These are phyloP conservation scores for Lipomyces sp. DNA, from an alignment of 805 yeast species.

Conservation along the genomic window DNA sequence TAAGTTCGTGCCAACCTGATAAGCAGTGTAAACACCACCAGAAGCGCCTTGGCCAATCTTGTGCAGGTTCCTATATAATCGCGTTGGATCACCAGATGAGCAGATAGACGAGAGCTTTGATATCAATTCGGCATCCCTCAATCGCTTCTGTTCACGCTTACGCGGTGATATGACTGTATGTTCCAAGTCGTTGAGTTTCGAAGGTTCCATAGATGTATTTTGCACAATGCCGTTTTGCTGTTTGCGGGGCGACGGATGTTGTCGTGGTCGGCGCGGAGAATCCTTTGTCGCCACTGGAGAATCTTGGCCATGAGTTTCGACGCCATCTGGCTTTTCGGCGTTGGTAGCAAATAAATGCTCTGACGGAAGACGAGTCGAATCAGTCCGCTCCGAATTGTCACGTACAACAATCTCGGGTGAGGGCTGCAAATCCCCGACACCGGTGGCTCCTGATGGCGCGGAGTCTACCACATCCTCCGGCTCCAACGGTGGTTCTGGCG, in stretches of 20 bases:
- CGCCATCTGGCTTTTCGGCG: neutral
- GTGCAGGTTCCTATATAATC: constrained; percentile 56
- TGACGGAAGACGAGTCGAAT: neutral
- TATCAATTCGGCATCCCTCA: constrained; percentile 77
- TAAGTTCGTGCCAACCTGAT: constrained; percentile 50
- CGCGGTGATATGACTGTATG: constrained; percentile 46
- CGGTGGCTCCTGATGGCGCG: too few species aligned
- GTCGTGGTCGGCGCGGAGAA: constrained; percentile 27
- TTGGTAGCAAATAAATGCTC: constrained; percentile 9
- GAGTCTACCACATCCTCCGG: neutral
- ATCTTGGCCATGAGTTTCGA: neutral
- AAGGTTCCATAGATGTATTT: constrained; percentile 5
- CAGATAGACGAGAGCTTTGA: constrained; percentile 82
- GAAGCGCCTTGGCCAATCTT: constrained; percentile 99
- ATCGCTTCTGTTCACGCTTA: constrained; percentile 78
- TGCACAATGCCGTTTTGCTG: constrained; percentile 21
- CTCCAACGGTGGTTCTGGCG: constrained; percentile 27
- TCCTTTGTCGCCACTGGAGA: neutral
- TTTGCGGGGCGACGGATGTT: constrained; percentile 22
- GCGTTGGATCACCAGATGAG: constrained; percentile 81
- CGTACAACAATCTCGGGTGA: constrained; percentile 14
- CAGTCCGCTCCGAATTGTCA: constrained; percentile 4
- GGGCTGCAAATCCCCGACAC: constrained; percentile 6
- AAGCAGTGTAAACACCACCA: constrained; percentile 94
- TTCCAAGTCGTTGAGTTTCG: constrained; percentile 13